A percentile compares a stretch with the other conserved stretches of the same genome.
These are phyloP conservation scores for Pascua sp. DNA, from an alignment of 1,284 basidiomycete species.

Conservation along the genomic window DNA sequence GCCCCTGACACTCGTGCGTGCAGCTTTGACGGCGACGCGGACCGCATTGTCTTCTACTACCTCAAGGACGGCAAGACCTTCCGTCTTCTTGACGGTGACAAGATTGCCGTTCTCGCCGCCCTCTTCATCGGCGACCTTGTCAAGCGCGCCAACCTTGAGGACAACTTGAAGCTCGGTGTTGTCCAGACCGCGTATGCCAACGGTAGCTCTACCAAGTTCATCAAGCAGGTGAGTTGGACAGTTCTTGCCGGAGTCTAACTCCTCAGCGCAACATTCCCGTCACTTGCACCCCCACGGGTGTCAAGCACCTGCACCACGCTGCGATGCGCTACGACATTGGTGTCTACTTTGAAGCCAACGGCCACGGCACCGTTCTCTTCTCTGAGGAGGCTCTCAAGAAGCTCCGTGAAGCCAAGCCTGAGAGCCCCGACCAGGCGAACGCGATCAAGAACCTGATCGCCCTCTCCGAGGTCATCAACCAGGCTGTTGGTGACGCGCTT, in stretches of 20 bases:
- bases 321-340: conserved; percentile 91
- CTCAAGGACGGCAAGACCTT: conserved; percentile 68
- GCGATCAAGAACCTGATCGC: conserved; percentile 73
- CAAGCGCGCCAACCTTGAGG: conserved; percentile 66
- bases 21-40: conserved; percentile 95
- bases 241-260: neutral
- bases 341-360: conserved; percentile 99
- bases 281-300: conserved; percentile 92
- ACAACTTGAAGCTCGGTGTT: conserved; percentile 74
- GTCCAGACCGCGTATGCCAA: conserved; percentile 99
- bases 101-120: conserved; percentile 91
- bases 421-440: conserved; percentile 72
- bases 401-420: conserved; percentile 64
- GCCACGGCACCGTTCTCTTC: conserved; percentile 96
- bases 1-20: conserved; percentile 75
- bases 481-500: conserved; percentile 96
- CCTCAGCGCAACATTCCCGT: conserved; percentile 64
- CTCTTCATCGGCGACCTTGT: conserved; percentile 90
- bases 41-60: conserved; percentile 90
- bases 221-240: conserved; percentile 62
- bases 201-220: conserved; percentile 90
- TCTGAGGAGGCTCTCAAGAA: conserved; percentile 66
- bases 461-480: conserved; percentile 86
- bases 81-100: conserved; percentile 95
- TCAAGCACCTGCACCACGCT: conserved; percentile 97